Base-by-base conservation (phyloP, 768 basidiomycete genomes). In the Chiua virens region DNA sequence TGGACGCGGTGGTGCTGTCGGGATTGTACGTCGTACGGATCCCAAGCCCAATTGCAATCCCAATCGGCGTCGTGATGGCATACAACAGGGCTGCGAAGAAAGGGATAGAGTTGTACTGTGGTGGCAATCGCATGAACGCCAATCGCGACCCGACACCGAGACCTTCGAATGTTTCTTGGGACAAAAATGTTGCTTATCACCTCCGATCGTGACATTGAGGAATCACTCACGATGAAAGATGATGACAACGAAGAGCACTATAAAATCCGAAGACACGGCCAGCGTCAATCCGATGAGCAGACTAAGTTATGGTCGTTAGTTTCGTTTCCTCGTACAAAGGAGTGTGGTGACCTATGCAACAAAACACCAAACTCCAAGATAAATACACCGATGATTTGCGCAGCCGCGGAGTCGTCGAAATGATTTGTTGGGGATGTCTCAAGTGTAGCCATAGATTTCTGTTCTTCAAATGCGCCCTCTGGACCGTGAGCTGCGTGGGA, bases 281-380 rank as follows among this genome's bases (percentile, higher is more conserved):
- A 98, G 80, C 0, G 96, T 95, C 28, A 98, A 73, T 1, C 95
- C 95, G 54, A 97, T 89, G 43, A 96, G 76, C 8, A 93, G 62
- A 67, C 90, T 92, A 55, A 1, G 34, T 11, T 18, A 35, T 9
- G 8, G 8, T 21, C 10, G 25, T 52, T 2, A 52, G 38, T 6
- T 10, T 15, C 30, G 13, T 35, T 35, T 28, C 32, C 30, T 9
- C 18, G 0, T 9, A 30, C 34, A 13, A 38, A 28, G 34, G 10
- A 8, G 22, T 14, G 13, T 30, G 13, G 40, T 25, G 47, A 81
- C 85, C 86, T 89, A 63, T 95, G 94, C 28, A 98, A 69, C 6
- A 92, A 67, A 27, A 98, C 92, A 59, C 96, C 96, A 60, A 97
- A 96, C 65, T 99, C 96, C 42, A 99, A 75, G 51, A 98, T 94